Base-by-base conservation (phyloP, 2,329 filamentous ascomycete genomes). In the Ceratocystis cubensis region DNA sequence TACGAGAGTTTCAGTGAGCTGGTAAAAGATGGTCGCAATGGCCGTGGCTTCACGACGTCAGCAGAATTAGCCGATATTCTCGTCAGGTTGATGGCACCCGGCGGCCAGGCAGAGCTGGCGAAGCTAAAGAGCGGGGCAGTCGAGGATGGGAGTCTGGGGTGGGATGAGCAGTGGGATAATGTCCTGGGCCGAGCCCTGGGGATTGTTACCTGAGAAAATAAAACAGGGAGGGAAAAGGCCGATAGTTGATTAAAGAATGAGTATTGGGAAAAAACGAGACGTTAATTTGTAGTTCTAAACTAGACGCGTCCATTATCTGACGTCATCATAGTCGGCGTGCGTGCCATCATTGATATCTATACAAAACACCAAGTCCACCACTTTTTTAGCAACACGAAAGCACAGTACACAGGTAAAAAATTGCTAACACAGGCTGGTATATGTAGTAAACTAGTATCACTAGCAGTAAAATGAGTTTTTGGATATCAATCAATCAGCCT, bases 81-180 rank as follows among this genome's bases (percentile, higher is more conserved):
- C 10, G 75, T 78, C 17, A 78, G 86, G 22, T 75, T 97, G 20
- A 85, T 96, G 66, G 71, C 76, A 5, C 76, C 81, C 5, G 71
- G 71, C 0, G 80, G 80, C 0, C 77, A 76, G 7, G 73, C 74
- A 5, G 80, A 88, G 71, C 75, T 96, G 50, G 77, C 77, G 45
- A 76, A 53, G 2, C 74, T 96, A 71, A 88, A 84, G 71, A 73
- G 78, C 50, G 91, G 92, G 0, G 92, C 92, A 1, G 74, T 85
- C 37, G 78, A 81, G 69, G 92, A 97, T 75, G 90, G 90, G 45
- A 79, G 79, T 56, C 79, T 87, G 66, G 82, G 93, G 59, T 99
- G 94, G 94, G 88, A 95, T 71, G 88, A 91, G 70, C 91, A 96
- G 74, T 99, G 94, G 94, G 85, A 95, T 78, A 81, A 83, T 8